Base-by-base conservation (phyloP, 768 basidiomycete genomes). In the Rhodotorula diobovata region DNA sequence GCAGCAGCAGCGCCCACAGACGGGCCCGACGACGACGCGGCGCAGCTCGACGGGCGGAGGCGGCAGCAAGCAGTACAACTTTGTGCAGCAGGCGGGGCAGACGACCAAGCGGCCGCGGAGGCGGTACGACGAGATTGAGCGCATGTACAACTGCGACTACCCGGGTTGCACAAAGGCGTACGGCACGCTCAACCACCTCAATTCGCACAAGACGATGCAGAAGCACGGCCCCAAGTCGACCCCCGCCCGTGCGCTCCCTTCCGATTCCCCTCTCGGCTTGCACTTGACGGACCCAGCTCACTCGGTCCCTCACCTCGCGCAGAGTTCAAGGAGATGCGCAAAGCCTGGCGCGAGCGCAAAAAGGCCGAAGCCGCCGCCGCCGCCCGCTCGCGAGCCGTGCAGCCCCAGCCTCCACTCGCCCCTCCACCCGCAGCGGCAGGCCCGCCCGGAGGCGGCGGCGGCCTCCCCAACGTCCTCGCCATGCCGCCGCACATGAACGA, bases 261-360 rank as follows among this genome's bases (percentile, higher is more conserved):
- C 39, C 59, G 12, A 28, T 48, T 18, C 48, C 23, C 50, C 59
- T 18, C 32, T 54, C 50, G 25, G 43, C 9, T 28, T 56, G 37
- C 51, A 50, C 54, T 55, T 66, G 64, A 60, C 53, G 20, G 21
- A 15, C 37, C 2, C 18, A 14, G 6, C 65, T 53, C 56, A 57
- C 51, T 66, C 63, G 45, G 69, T 25, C 8, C 64, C 20, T 50
- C 32, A 32, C 57, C 25, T 43, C 14, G 57, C n/a, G n/a, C 82
- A 97, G 95, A 98, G 83, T 99, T 98, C 85, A 97, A 95, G 79
- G 95, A 98, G 79, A 87, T 97, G 77, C 88, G 95, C 67, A 97
- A 94, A 81, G 89, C 90, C 76, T 96, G 95, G 93, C 88, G 93
- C 53, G 91, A 91, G 83, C 86, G 87, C 75, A 96, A 94, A 83